phyloP scores from a whole-genome alignment of 2,329 filamentous ascomycete genomes.

The Calonectria honghensis region DNA sequence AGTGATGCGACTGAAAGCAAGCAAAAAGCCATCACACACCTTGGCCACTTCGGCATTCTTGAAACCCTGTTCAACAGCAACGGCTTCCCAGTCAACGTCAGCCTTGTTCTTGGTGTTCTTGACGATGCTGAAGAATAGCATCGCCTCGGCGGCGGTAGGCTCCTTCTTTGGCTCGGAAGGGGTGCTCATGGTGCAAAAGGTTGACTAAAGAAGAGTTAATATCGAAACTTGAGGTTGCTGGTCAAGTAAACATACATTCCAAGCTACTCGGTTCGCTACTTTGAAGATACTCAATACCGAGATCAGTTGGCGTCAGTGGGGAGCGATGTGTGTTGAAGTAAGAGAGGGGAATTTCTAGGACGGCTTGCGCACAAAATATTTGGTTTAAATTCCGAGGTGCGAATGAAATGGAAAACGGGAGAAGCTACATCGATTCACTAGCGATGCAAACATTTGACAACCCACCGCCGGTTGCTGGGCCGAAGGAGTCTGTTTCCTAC shows the following conservation, averaged over 20 bases:
- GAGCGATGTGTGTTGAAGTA: not conserved
- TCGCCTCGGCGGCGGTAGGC: slow-evolving; percentile 64
- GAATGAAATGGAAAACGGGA: not conserved
- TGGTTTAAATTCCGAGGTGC: not conserved
- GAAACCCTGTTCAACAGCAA: slow-evolving; percentile 65
- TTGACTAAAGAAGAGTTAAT: not conserved
- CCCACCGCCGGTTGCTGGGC: not conserved
- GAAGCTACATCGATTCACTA: not conserved
- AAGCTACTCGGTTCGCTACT: not conserved
- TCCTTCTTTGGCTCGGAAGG: slow-evolving; percentile 61
- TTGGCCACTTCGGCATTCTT: slow-evolving; percentile 68
- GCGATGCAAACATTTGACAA: not conserved
- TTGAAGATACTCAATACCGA: not conserved
- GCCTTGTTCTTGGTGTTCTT: slow-evolving; percentile 65
- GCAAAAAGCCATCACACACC: slow-evolving; percentile 54
- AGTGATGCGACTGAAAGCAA: too few relatives aligned
- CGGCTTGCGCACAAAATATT: slow-evolving; percentile 5
- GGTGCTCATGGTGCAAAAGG: slow-evolving; percentile 17
- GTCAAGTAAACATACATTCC: not conserved
- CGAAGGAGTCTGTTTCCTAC: not conserved
- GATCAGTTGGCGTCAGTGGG: not conserved
- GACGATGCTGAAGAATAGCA: slow-evolving; percentile 67
- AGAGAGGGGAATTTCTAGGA: not conserved
- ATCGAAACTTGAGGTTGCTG: not conserved
- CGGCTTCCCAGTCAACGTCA: slow-evolving; percentile 68